Percentiles rank a stretch among this genome's conserved stretches.
phyloP scores from a whole-genome alignment of 2,329 filamentous ascomycete species.

The Fusarium sp. region DNA sequence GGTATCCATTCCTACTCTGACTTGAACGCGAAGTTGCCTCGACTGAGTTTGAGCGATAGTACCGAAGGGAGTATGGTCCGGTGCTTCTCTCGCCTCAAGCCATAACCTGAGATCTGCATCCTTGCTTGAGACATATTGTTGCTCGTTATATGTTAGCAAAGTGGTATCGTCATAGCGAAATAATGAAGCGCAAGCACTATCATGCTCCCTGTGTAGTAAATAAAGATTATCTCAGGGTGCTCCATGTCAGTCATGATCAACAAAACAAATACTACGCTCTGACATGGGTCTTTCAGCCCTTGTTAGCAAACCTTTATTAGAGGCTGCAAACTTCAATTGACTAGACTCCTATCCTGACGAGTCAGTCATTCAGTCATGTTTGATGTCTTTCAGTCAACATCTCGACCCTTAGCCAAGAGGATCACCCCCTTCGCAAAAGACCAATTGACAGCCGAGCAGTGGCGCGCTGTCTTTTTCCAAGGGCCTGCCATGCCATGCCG shows the following conservation, averaged over 20 bases:
- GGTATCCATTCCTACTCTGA: not conserved
- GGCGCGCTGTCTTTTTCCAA: conserved; percentile 35
- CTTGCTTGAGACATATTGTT: conserved; percentile 2
- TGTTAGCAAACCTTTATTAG: conserved; percentile 3
- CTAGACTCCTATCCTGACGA: not conserved
- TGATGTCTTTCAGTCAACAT: conserved; percentile 21
- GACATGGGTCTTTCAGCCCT: conserved; percentile 16
- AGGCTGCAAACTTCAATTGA: conserved; percentile 1
- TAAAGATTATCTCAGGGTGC: conserved; percentile 13
- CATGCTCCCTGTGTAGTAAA: conserved; percentile 3
- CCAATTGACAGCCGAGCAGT: conserved; percentile 36
- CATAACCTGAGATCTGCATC: not conserved
- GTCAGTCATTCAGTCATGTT: conserved; percentile 4
- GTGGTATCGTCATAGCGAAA: conserved; percentile 2
- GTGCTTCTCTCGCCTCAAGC: not conserved
- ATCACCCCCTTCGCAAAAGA: conserved; percentile 33
- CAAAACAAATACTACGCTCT: conserved; percentile 25
- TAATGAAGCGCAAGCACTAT: conserved; percentile 10
- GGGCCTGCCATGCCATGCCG: conserved; percentile 33
- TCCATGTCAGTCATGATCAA: conserved; percentile 18
- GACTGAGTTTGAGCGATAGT: too few species aligned
- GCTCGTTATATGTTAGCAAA: not conserved
- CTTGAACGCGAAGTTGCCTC: too few species aligned
- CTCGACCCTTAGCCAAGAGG: conserved; percentile 26
- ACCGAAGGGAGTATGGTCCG: not conserved